Conservation (phyloP, 192 early-diverging fungal genomes). For the Coemansia sp. region DNA sequence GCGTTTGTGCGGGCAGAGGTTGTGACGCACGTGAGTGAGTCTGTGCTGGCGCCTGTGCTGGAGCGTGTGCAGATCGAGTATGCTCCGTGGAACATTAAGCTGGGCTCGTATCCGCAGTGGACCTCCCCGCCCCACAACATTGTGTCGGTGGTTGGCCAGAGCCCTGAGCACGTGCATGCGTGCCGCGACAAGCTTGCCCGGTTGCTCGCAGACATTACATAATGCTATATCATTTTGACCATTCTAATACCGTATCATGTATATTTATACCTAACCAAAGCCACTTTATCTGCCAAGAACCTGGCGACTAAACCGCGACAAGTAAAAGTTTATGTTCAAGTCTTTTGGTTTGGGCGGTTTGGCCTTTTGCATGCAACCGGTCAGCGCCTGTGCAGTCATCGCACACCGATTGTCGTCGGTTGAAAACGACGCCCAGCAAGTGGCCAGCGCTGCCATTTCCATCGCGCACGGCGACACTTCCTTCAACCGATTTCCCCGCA, state of each 20-base stretch:
- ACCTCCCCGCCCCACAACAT: slow-evolving; percentile 16
- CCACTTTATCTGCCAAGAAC: slow-evolving; percentile 45
- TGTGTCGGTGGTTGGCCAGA: slow-evolving; percentile 24
- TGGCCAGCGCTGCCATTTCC: slow-evolving; percentile 52
- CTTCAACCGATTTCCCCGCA: slow-evolving; percentile 31
- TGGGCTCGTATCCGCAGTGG: slow-evolving; percentile 50
- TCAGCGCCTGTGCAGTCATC: slow-evolving; percentile 31
- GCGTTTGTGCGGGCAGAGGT: slow-evolving; percentile 29
- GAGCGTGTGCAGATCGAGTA: slow-evolving; percentile 25
- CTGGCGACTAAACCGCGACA: slow-evolving; percentile 50
- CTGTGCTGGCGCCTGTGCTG: slow-evolving; percentile 30
- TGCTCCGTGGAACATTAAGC: slow-evolving; percentile 11
- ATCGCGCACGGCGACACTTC: slow-evolving; percentile 44
- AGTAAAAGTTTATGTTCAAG: slow-evolving; percentile 50
- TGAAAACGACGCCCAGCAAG: slow-evolving; percentile 51
- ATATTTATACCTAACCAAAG: not conserved
- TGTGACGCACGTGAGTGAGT: slow-evolving; percentile 23
- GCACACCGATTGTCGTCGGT: slow-evolving; percentile 48
- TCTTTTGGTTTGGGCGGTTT: slow-evolving; percentile 8
- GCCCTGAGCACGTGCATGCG: slow-evolving; percentile 5
- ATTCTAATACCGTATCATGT: not conserved
- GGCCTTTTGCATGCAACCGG: slow-evolving; percentile 44
- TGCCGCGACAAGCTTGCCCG: slow-evolving; percentile 10
- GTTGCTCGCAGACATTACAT: not conserved
- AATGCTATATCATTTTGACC: not conserved